These are phyloP conservation scores for Cyberlindnera galapagoensis DNA, from an alignment of 805 yeast species.

Conservation along the genomic window DNA sequence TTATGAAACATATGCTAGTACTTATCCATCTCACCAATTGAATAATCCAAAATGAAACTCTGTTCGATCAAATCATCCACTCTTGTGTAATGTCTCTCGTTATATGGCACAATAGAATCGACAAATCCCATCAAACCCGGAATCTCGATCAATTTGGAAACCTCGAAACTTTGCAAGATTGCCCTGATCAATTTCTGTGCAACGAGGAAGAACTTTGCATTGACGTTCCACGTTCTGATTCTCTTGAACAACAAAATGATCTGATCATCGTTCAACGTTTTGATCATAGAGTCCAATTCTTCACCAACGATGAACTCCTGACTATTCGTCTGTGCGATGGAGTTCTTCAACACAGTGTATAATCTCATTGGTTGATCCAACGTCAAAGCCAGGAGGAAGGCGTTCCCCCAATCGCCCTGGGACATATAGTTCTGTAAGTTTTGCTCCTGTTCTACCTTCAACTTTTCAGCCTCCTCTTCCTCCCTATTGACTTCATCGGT, in stretches of 20 bases:
- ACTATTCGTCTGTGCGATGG: conserved; percentile 32
- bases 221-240: conserved; percentile 92
- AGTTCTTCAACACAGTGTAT: conserved; percentile 65
- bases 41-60: conserved; percentile 79
- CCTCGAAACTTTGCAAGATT: conserved; percentile 47
- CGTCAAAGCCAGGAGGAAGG: conserved; percentile 78
- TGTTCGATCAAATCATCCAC: conserved; percentile 78
- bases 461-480: conserved; percentile 43
- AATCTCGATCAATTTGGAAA: conserved; percentile 53
- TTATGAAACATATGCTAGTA: too few relatives aligned
- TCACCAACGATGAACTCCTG: conserved; percentile 39
- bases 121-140: conserved; percentile 62
- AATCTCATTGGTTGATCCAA: conserved; percentile 88
- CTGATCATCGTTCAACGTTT: conserved; percentile 51
- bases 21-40: conserved; percentile 69
- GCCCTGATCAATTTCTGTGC: conserved; percentile 75
- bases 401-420: conserved; percentile 78
- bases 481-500: conserved; percentile 62
- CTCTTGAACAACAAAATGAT: conserved; percentile 59
- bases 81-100: conserved; percentile 76
- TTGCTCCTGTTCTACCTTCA: conserved; percentile 82
- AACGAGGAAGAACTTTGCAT: conserved; percentile 68
- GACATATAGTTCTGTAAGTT: conserved; percentile 68
- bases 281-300: conserved; percentile 60
- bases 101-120: conserved; percentile 80